phyloP scores from a whole-genome alignment of 139 green algal species.

The Chlamydomonas incerta region DNA sequence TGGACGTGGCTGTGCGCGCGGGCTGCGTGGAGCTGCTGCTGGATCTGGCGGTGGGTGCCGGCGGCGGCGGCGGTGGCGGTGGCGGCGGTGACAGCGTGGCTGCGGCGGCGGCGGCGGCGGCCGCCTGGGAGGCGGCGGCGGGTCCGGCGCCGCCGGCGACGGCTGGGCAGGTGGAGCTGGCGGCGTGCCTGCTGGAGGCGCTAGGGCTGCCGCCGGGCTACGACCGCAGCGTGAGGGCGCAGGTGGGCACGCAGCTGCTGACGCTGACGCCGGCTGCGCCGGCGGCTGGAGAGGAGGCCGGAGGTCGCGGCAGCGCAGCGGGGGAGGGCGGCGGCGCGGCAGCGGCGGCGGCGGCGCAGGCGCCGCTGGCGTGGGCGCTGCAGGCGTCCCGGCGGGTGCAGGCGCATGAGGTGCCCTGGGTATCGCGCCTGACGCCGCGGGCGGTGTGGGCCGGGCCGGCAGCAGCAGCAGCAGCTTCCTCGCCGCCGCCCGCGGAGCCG shows the following conservation, averaged over 20 bases:
- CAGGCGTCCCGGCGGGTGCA: constrained; percentile 11
- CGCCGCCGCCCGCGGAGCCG: background rate
- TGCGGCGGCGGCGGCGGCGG: background rate
- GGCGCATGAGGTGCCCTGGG: constrained; percentile 13
- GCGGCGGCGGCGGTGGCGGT: background rate
- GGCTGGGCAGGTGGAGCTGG: constrained; percentile 11
- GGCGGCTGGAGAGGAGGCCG: background rate
- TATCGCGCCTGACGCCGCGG: background rate
- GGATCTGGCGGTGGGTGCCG: background rate
- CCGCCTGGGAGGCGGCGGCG: background rate
- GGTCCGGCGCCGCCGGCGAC: background rate
- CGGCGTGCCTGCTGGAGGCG: background rate
- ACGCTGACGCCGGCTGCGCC: constrained; percentile 31
- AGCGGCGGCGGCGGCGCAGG: background rate
- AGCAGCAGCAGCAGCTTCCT: background rate
- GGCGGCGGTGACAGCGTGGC: background rate
- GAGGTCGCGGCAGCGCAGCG: background rate
- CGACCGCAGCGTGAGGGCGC: background rate
- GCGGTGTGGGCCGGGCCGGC: background rate
- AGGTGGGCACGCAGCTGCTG: constrained; percentile 41
- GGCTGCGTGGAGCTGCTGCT: background rate
- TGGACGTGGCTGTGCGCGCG: background rate
- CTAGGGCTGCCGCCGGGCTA: constrained; percentile 17
- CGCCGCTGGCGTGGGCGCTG: constrained; percentile 1
- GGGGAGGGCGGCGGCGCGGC: background rate